These are phyloP conservation scores for Protomyces macrosporus DNA, from an alignment of 1,139 yeast genomes.

Conservation along the genomic window DNA sequence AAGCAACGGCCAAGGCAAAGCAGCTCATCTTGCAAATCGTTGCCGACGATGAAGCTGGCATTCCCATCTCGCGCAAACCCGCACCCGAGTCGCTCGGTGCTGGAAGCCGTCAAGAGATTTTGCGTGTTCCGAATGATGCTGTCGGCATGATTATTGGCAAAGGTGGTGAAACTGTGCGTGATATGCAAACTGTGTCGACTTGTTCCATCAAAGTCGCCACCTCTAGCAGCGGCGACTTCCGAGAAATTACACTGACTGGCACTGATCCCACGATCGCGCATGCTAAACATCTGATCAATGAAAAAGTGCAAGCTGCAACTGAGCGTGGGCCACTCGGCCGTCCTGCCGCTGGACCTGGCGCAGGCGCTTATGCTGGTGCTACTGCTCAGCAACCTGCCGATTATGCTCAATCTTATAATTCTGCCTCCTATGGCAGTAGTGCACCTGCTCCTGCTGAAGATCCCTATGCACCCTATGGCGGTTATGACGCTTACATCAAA, in stretches of 20 bases:
- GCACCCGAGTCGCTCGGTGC: conserved; percentile 21
- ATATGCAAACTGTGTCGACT: conserved; percentile 23
- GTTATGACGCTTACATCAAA: conserved; percentile 19
- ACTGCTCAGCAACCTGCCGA: conserved; percentile 4
- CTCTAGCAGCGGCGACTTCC: conserved; percentile 12
- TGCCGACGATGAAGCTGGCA: conserved; percentile 25
- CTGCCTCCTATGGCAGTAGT: not conserved
- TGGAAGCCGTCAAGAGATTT: conserved; percentile 15
- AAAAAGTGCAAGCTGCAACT: conserved; percentile 17
- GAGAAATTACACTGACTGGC: conserved; percentile 27
- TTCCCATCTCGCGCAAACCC: conserved; percentile 18
- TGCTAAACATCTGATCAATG: conserved; percentile 24
- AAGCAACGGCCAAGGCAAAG: conserved; percentile 26
- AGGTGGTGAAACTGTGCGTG: conserved; percentile 28
- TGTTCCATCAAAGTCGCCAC: conserved; percentile 26
- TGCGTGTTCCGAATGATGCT: conserved; percentile 25
- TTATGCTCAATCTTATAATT: conserved; percentile 1
- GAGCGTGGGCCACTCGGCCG: conserved; percentile 5
- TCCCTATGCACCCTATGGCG: conserved; percentile 26
- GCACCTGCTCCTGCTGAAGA: conserved; percentile 6
- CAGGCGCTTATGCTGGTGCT: not conserved
- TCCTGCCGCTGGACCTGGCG: not conserved
- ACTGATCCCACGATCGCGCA: conserved; percentile 26
- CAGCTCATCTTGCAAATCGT: conserved; percentile 28
- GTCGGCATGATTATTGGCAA: conserved; percentile 29